These are phyloP conservation scores for Backusella morwellensis DNA, from an alignment of 192 early-diverging fungal species.

Conservation along the genomic window DNA sequence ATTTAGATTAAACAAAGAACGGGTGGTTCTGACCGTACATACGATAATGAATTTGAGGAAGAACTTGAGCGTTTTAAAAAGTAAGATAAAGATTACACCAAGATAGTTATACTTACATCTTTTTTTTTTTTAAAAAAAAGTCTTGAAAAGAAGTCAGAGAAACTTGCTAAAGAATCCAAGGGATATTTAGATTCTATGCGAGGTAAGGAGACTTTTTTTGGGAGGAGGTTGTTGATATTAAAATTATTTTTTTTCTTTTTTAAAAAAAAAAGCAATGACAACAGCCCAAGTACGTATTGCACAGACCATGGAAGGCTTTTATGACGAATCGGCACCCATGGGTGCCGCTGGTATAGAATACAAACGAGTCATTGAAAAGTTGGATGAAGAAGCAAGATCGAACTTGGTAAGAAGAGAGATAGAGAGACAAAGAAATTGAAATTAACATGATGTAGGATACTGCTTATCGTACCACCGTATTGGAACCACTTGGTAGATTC, in stretches of 20 bases:
- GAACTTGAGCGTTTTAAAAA: constrained; percentile 37
- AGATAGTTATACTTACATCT: neutral
- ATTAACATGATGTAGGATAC: constrained; percentile 53
- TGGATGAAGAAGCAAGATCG: constrained; percentile 76
- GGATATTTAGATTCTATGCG: constrained; percentile 86
- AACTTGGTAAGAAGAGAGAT: constrained; percentile 65
- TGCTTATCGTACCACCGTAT: constrained; percentile 80
- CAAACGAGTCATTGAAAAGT: constrained; percentile 73
- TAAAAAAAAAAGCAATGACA: constrained; percentile 64
- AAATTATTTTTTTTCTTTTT: neutral
- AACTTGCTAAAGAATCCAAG: constrained; percentile 88
- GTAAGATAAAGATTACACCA: neutral
- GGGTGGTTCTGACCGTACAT: constrained; percentile 74
- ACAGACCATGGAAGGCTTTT: constrained; percentile 84
- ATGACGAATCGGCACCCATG: constrained; percentile 80
- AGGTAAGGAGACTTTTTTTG: constrained; percentile 39
- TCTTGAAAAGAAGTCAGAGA: constrained; percentile 80
- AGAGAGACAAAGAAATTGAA: neutral
- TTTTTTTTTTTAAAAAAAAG: constrained; percentile 33
- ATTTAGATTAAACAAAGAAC: constrained; percentile 65
- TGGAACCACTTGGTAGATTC: constrained; percentile 88
- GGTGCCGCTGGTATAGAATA: constrained; percentile 77
- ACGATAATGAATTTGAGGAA: constrained; percentile 62
- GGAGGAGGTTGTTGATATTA: neutral
- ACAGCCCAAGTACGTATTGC: constrained; percentile 82